Percentiles rank a stretch among this genome's conserved stretches.
These are phyloP conservation scores for Aspergillus oerlinghausenensis DNA, from an alignment of 2,329 filamentous ascomycete species.

Conservation along the genomic window DNA sequence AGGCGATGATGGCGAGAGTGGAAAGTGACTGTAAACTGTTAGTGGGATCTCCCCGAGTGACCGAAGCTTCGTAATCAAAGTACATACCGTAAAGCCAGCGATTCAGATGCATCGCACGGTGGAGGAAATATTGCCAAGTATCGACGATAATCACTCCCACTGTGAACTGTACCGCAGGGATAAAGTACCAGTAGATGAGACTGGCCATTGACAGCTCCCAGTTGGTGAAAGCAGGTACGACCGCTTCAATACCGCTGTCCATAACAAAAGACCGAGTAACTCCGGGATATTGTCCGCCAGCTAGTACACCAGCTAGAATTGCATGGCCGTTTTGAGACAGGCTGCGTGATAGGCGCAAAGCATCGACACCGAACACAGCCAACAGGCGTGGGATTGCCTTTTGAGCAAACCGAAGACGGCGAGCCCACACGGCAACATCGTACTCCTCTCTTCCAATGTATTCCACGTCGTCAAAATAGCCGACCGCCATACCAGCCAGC, in stretches of 20 bases:
- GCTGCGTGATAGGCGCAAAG: slow-evolving; percentile 68
- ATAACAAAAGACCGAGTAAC: slow-evolving; percentile 57
- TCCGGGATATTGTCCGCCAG: slow-evolving; percentile 76
- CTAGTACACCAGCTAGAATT: slow-evolving; percentile 67
- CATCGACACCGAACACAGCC: slow-evolving; percentile 69
- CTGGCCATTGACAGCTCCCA: slow-evolving; percentile 78
- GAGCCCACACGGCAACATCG: slow-evolving; percentile 86
- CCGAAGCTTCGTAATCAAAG: neutral
- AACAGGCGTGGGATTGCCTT: slow-evolving; percentile 70
- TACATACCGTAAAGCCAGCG: slow-evolving; percentile 89
- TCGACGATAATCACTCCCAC: slow-evolving; percentile 74
- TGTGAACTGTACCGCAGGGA: slow-evolving; percentile 74
- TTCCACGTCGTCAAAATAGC: slow-evolving; percentile 68
- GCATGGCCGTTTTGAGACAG: slow-evolving; percentile 64
- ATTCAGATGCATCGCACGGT: slow-evolving; percentile 95
- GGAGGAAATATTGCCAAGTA: slow-evolving; percentile 97
- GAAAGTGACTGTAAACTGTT: slow-evolving; percentile 62
- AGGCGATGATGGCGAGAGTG: slow-evolving; percentile 94
- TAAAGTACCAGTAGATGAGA: slow-evolving; percentile 70
- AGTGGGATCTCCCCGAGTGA: neutral
- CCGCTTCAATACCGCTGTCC: slow-evolving; percentile 43
- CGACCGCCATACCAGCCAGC: slow-evolving; percentile 61
- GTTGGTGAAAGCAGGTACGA: slow-evolving; percentile 67
- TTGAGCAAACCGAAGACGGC: slow-evolving; percentile 72
- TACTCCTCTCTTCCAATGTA: slow-evolving; percentile 74